Base-by-base conservation (phyloP, 495 filamentous ascomycete genomes). In the Parathielavia appendiculata region DNA sequence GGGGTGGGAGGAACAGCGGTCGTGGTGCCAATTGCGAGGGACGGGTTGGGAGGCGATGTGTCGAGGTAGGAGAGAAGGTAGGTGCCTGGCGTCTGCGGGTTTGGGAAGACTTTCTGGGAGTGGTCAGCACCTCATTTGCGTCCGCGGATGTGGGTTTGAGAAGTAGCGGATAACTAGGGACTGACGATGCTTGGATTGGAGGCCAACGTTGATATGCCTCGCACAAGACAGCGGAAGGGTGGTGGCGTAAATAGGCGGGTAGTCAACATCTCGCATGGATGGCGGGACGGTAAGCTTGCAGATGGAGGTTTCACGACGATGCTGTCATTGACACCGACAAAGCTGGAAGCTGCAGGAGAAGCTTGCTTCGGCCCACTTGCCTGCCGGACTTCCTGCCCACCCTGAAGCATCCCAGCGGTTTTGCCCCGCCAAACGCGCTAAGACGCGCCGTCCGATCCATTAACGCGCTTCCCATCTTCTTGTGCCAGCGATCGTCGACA, bases 21-120 rank as follows among this genome's bases (percentile, higher is more conserved):
- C 0, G 89, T 85, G 20, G 83, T 83, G 57, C 92, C 93, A 63
- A 97, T 86, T 13, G 90, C 83, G 32, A 96, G 75, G 39, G 78
- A 67, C 7, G 78, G 70, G 20, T 76, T 86, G 2, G 89, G 88
- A 2, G 92, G 90, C 12, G 81, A 71, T 12, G 85, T 86, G n/a
- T 86, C 77, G 50, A 96, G 84, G 45, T 90, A 81, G 39, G 89
- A 83, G 39, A 97, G 83, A 56, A 89, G 75, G 68, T 88, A 73
- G 22, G 64, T 67, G 56, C 66, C 73, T 14, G 71, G 66, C 3
- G 73, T 53, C 40, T 67, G 54, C 16, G 80, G 69, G 56, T 81
- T 73, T 2, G 82, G 80, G 63, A 90, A 86, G 23, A 87, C 77
- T 76, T 92, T 92, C 90, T 95, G 61, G 23, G 13, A 26, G 39